Evolutionary conservation across 495 filamentous ascomycete genomes (phyloP), one percentile per base, ranked within the genome.

Genomic region (Penicillium pancosmium): DNA sequence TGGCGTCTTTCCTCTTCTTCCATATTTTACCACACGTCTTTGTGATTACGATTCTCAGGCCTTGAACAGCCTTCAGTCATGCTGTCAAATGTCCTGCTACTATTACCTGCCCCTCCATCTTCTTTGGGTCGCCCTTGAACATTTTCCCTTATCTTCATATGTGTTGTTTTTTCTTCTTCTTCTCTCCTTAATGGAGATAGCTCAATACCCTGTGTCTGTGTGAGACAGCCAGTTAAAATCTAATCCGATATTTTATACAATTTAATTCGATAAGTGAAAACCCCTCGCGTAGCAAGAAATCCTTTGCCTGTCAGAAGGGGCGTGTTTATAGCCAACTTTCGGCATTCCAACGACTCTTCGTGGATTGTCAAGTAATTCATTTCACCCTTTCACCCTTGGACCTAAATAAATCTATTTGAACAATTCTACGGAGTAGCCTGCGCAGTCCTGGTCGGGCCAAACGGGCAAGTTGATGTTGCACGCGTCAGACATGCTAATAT

Each of bases 391-490:
- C 53, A 53, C 54, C 54, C 58, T 56, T 59, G 63, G 10, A 25
- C 11, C 10, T 23, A 21, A 62, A 57, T 54, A 46, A 40, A 31
- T 41, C 35, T 27, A 43, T 25, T 16, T 38, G 36, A 38, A 38
- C 33, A 57, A 54, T 44, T 35, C 27, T n/a, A 23, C 23, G 23
- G 23, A 23, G 23, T 23, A 52, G 13, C 27, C 23, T 52, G 31
- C 35, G 40, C 50, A 10, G 52, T 50, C 34, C 36, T 46, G 16
- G 40, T 44, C 47, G 52, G 35, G 27, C 33, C 19, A 52, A 34
- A 40, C 51, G 48, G 53, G 57, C 58, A 0, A 44, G 65, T 70
- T 68, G 66, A 52, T 63, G 68, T 70, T 66, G 68, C 68, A 68
- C 68, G 68, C 68, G 68, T 70, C 65, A 68, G 68, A 62, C 60